Conservation (phyloP, 208 protist genomes). For the Acanthamoeba lugdunensis region DNA sequence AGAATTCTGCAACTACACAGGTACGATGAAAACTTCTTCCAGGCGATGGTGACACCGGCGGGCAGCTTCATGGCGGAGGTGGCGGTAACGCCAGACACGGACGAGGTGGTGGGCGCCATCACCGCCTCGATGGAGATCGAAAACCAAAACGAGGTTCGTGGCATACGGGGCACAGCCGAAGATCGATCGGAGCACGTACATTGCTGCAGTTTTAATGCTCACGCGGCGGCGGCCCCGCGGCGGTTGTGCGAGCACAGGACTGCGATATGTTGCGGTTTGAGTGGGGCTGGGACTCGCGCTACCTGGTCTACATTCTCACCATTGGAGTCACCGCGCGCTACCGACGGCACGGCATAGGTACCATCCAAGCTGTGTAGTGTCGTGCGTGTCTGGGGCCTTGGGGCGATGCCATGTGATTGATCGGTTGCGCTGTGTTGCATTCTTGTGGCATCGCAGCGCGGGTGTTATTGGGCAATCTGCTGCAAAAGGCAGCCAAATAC, state of each 20-base stretch:
- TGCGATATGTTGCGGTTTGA: slow-evolving; percentile 13
- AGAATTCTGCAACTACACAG: no score
- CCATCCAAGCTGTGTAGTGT: background rate
- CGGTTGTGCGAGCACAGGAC: background rate
- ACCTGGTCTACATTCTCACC: slow-evolving; percentile 54
- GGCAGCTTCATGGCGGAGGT: slow-evolving; percentile 10
- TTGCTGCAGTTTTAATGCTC: background rate
- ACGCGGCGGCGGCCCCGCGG: no score
- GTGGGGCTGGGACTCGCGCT: background rate
- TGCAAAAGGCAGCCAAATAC: background rate
- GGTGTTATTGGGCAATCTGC: background rate
- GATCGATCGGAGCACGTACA: background rate
- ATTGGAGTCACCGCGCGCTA: background rate
- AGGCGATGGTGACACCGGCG: background rate
- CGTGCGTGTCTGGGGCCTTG: background rate
- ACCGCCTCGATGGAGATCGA: background rate
- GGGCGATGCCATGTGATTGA: no score
- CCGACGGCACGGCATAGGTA: slow-evolving; percentile 35
- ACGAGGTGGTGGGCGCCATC: background rate
- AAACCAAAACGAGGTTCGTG: slow-evolving; percentile 4
- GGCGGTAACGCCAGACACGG: background rate
- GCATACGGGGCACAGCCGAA: no score
- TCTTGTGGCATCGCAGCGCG: background rate
- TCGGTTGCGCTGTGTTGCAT: no score
- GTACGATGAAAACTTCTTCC: slow-evolving; percentile 14